A percentile compares a stretch with the other conserved stretches of the same genome.
phyloP scores from a whole-genome alignment of 441 rosid species.

The Mallotus japonicus region DNA sequence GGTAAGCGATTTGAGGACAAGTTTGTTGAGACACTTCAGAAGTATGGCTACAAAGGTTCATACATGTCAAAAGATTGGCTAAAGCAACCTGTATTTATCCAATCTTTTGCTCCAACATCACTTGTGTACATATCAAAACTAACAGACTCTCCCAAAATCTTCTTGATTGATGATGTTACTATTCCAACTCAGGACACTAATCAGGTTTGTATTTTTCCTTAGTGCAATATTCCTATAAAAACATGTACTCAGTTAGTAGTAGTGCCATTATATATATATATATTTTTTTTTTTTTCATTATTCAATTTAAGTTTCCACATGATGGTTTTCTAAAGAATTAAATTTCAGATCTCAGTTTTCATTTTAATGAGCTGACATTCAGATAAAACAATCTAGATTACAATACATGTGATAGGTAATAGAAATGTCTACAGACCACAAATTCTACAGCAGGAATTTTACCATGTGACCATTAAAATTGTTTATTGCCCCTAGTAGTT shows the following conservation, averaged over 20 bases:
- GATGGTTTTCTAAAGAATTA: background rate
- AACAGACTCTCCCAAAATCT: slow-evolving; percentile 74
- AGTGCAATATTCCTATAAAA: background rate
- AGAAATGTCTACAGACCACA: no score
- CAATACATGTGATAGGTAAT: no score
- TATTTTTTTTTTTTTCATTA: background rate
- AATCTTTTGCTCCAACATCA: slow-evolving; percentile 95
- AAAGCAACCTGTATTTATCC: slow-evolving; percentile 80
- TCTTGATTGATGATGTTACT: slow-evolving; percentile 72
- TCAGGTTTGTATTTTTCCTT: slow-evolving; percentile 52
- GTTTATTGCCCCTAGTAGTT: no score
- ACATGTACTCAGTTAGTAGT: background rate
- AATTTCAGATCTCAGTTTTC: background rate
- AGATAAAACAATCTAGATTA: background rate
- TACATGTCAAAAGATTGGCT: slow-evolving; percentile 82
- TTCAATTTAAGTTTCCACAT: background rate
- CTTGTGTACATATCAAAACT: slow-evolving; percentile 60
- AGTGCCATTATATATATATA: background rate
- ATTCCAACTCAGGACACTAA: slow-evolving; percentile 82
- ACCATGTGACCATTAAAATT: no score
- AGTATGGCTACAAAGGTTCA: slow-evolving; percentile 78
- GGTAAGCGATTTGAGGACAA: slow-evolving; percentile 73
- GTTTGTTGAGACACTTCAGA: slow-evolving; percentile 63
- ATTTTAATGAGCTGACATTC: background rate
- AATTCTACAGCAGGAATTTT: no score